These are phyloP conservation scores for Cryptococcus wingfieldii DNA, from an alignment of 1,284 basidiomycete genomes.

Conservation along the genomic window DNA sequence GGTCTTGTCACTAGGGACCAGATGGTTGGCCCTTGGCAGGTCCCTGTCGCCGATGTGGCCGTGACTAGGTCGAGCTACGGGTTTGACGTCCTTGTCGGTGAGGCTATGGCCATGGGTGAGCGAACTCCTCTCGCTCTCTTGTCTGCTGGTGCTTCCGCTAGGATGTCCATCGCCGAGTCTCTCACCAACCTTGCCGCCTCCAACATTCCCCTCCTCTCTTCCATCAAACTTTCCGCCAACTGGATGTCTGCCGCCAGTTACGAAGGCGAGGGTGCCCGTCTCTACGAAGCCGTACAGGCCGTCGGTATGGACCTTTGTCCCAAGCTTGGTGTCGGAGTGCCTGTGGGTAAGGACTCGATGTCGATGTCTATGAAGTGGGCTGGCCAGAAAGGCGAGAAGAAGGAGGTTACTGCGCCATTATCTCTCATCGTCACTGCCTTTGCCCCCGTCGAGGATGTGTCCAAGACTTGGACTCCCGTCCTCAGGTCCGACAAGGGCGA, in stretches of 20 bases:
- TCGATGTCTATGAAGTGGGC: constrained; percentile 98
- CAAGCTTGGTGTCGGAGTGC: constrained; percentile 87
- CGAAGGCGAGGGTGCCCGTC: constrained; percentile 79
- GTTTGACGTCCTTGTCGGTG: constrained; percentile 75
- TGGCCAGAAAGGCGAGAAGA: constrained; percentile 58
- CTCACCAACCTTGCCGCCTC: constrained; percentile 89
- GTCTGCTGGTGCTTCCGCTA: constrained; percentile 79
- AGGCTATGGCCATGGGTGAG: constrained; percentile 98
- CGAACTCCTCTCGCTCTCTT: constrained; percentile 89
- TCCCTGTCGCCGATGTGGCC: constrained; percentile 95
- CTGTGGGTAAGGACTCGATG: constrained; percentile 99
- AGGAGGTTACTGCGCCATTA: constrained; percentile 83
- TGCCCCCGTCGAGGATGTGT: constrained; percentile 74
- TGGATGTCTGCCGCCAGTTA: constrained; percentile 98
- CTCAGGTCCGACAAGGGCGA: constrained; percentile 61
- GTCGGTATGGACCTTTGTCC: constrained; percentile 94
- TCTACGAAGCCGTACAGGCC: constrained; percentile 90
- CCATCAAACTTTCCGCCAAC: constrained; percentile 92
- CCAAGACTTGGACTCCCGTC: constrained; percentile 88
- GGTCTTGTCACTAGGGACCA: constrained; percentile 94
- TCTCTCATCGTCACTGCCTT: constrained; percentile 95
- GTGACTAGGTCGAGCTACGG: constrained; percentile 93
- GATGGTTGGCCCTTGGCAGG: constrained; percentile 99
- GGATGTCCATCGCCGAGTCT: constrained; percentile 93
- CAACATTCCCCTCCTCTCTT: constrained; percentile 63